Evolutionary conservation across 2,329 filamentous ascomycete genomes (phyloP).

Genomic region (Rhinocladiella similis): DNA sequence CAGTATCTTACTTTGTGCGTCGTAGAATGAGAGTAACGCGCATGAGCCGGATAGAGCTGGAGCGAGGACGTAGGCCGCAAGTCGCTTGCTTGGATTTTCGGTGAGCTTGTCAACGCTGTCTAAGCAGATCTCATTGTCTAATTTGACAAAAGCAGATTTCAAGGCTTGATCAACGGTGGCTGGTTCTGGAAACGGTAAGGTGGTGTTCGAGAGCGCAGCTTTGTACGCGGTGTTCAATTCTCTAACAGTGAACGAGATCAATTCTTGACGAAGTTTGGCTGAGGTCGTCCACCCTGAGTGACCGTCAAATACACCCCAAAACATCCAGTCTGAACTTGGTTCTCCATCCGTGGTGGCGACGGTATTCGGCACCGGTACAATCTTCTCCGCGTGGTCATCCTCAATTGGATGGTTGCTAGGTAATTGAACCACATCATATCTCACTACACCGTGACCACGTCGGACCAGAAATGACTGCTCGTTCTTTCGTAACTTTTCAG

Average conservation of each 20-base stretch:
- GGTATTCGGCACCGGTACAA: conserved; percentile 78
- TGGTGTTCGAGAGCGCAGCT: conserved; percentile 58
- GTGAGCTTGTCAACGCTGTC: conserved; percentile 89
- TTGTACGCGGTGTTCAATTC: conserved; percentile 94
- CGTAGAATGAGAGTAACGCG: conserved; percentile 93
- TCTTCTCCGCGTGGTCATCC: conserved; percentile 97
- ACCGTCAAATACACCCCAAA: conserved; percentile 97
- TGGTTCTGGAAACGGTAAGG: conserved; percentile 64
- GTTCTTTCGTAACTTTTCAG: conserved; percentile 80
- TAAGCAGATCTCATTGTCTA: conserved; percentile 93
- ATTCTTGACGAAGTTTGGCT: conserved; percentile 82
- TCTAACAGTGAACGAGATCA: conserved; percentile 89
- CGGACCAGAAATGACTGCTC: conserved; percentile 92
- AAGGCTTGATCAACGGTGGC: conserved; percentile 88
- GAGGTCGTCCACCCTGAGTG: conserved; percentile 98
- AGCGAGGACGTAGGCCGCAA: too few relatives aligned
- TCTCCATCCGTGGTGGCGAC: conserved; percentile 61
- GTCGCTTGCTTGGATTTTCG: conserved; percentile 83
- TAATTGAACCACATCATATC: conserved; percentile 92
- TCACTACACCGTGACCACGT: conserved; percentile 83
- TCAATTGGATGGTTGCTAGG: conserved; percentile 97
- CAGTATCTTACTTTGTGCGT: conserved; percentile 79
- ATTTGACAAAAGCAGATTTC: conserved; percentile 82
- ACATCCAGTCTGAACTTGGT: conserved; percentile 64
- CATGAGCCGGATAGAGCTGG: conserved; percentile 97